Base-by-base conservation (phyloP, 2,329 filamentous ascomycete genomes). In the Cordyceps pruinosa region DNA sequence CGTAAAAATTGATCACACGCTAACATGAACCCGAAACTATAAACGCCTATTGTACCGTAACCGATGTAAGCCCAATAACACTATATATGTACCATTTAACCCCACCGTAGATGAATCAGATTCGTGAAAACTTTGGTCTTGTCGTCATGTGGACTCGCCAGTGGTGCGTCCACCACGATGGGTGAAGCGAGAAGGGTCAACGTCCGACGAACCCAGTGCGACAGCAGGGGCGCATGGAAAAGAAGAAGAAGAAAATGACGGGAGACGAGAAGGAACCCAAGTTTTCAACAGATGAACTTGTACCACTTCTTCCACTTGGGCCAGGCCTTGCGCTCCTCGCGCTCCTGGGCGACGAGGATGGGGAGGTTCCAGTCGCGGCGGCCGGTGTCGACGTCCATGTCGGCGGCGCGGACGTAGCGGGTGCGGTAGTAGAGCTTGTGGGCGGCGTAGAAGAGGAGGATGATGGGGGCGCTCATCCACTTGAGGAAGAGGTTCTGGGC, bases 341-440 rank as follows among this genome's bases (percentile, higher is more conserved):
- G 75, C 75, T 97, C 93, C 70, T 96, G 88, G 42, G 86, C 85
- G 50, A 95, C 77, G 50, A 97, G 73, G 59, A 88, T 83, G 28
- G 85, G 83, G 45, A 97, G 74, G 68, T 96, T 92, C 58, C 97
- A 81, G 66, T 96, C 90, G 26, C 92, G 79, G 28, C 91, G 84
- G 2, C 93, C 93, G 0, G 91, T 96, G 59, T 87, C 83, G 61
- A 97, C 74, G 71, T 97, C 92, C 85, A 97, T 95, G 61, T 95
- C 87, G 51, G 79, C 76, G 34, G 81, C 73, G 19, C 80, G 77
- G 44, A 96, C 79, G 58, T 90, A 77, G 2, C 77, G 74, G 2
- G 91, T 95, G 57, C 78, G 78, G 68, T 83, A 89, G 71, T 77
- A 87, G 34, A 94, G 17, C 73, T 96, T 96, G 73, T 96, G 93